Evolutionary conservation across 257 asterid genomes (phyloP).

Genomic region (Rhazya stricta): DNA sequence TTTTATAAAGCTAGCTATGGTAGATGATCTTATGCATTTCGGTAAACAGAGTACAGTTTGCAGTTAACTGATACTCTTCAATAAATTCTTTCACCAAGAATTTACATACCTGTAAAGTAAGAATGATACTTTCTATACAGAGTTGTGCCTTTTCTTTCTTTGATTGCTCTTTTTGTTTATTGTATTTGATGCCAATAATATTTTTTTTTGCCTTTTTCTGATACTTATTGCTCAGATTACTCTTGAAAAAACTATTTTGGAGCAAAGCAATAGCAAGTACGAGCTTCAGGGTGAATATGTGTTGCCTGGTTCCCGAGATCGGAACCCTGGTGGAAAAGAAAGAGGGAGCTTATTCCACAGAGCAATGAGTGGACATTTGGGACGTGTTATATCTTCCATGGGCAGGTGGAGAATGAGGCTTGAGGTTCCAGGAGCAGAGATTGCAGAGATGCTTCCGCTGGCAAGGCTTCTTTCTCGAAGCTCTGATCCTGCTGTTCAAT

Average conservation of each 20-base stretch:
- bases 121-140: neutral
- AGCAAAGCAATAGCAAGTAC: constrained; percentile 91
- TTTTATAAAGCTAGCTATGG: neutral
- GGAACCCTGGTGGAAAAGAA: constrained; percentile 71
- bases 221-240: constrained; percentile 58
- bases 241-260: constrained; percentile 84
- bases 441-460: constrained; percentile 99
- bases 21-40: neutral
- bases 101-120: neutral
- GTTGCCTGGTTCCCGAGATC: constrained; percentile 94
- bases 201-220: constrained; percentile 19
- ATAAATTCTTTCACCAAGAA: neutral
- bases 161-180: neutral
- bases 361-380: constrained; percentile 94
- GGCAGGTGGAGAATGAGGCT: constrained; percentile 99
- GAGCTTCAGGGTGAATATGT: constrained; percentile 99
- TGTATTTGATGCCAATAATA: neutral
- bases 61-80: neutral
- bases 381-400: constrained; percentile 94
- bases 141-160: neutral
- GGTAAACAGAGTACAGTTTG: neutral
- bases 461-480: constrained; percentile 97
- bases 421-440: constrained; percentile 97
- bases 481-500: constrained; percentile 98
- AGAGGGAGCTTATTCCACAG: constrained; percentile 83